phyloP scores from a whole-genome alignment of 257 asterid genomes.

The Primulina tabacum region DNA sequence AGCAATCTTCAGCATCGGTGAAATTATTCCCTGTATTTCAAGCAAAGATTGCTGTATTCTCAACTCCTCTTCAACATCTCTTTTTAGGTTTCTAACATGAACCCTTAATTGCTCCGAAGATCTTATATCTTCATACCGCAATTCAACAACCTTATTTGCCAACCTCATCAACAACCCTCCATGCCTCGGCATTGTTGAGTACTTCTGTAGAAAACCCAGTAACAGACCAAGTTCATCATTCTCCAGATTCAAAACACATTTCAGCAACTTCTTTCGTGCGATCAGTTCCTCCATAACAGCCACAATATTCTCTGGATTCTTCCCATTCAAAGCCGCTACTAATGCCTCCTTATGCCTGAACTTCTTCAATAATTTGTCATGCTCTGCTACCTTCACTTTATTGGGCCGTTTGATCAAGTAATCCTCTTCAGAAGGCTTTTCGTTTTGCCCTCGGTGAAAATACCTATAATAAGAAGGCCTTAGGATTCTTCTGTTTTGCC shows the following conservation, averaged over 20 bases:
- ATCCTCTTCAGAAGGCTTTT: constrained; percentile 73
- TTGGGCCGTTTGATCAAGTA: constrained; percentile 55
- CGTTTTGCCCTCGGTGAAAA: constrained; percentile 76
- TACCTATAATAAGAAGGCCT: constrained; percentile 84
- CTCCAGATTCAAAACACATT: constrained; percentile 64
- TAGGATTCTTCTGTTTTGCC: constrained; percentile 43
- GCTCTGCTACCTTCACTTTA: constrained; percentile 68
- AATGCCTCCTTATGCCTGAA: constrained; percentile 84
- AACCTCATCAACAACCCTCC: constrained; percentile 54
- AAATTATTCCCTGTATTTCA: constrained; percentile 78
- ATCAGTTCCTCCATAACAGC: constrained; percentile 96
- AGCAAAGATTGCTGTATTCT: constrained; percentile 68
- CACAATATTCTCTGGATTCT: constrained; percentile 61
- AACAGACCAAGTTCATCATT: constrained; percentile 59
- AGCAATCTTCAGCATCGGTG: constrained; percentile 76
- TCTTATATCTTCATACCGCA: constrained; percentile 64
- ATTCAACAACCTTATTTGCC: constrained; percentile 64
- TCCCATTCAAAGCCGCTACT: constrained; percentile 55
- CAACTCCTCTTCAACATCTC: constrained; percentile 83
- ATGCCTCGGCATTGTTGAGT: constrained; percentile 67
- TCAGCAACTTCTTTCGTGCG: constrained; percentile 71
- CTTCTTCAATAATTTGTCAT: constrained; percentile 73
- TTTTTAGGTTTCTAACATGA: constrained; percentile 64
- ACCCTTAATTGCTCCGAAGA: constrained; percentile 44
- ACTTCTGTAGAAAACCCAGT: constrained; percentile 68